phyloP scores from a whole-genome alignment of 345 rosid genomes.

The Populus simonii region DNA sequence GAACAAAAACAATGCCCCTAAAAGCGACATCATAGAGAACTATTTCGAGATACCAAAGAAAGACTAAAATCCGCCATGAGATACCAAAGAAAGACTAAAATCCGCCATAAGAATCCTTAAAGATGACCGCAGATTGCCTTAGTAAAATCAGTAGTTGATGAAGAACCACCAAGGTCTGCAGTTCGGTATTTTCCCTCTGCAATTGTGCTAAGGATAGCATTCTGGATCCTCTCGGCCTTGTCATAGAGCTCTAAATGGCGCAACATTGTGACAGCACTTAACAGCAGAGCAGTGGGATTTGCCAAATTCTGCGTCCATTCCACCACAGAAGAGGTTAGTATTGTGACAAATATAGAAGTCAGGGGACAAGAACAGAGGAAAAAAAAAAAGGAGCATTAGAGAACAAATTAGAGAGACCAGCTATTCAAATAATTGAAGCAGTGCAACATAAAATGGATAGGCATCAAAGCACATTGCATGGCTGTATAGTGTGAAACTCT shows the following conservation, averaged over 20 bases:
- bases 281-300: slow-evolving; percentile 90
- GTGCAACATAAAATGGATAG: background rate
- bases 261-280: slow-evolving; percentile 82
- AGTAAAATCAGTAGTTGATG: slow-evolving; percentile 81
- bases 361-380: background rate
- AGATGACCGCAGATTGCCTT: slow-evolving; percentile 86
- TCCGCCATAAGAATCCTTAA: slow-evolving; percentile 34
- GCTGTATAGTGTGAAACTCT: background rate
- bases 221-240: slow-evolving; percentile 81
- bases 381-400: background rate
- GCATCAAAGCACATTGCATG: background rate
- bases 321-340: background rate
- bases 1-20: slow-evolving; percentile 7
- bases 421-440: background rate
- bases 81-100: slow-evolving; percentile 20
- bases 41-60: slow-evolving; percentile 8
- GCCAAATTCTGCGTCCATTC: slow-evolving; percentile 63
- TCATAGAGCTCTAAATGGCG: slow-evolving; percentile 74
- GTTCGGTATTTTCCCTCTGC: slow-evolving; percentile 89
- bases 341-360: too few species aligned
- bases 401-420: background rate
- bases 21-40: slow-evolving; percentile 5
- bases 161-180: slow-evolving; percentile 83
- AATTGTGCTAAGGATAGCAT: slow-evolving; percentile 78
- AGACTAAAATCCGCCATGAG: slow-evolving; percentile 23